These are phyloP conservation scores for Entomortierella lignicola DNA, from an alignment of 192 early-diverging fungal species.

Conservation along the genomic window DNA sequence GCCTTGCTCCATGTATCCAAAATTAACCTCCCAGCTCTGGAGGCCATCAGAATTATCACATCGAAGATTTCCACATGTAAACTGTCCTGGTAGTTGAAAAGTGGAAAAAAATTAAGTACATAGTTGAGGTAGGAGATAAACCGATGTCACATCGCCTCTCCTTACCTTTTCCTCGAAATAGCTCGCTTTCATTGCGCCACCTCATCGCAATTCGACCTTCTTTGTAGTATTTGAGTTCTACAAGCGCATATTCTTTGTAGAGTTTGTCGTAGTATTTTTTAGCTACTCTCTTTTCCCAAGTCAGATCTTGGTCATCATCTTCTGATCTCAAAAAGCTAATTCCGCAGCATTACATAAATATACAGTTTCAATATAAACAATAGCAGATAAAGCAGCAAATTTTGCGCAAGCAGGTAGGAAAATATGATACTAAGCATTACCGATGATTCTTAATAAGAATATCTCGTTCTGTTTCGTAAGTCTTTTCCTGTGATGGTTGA, in stretches of 20 bases:
- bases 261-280: constrained; percentile 89
- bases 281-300: constrained; percentile 82
- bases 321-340: constrained; percentile 70
- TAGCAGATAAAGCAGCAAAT: too few relatives aligned
- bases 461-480: constrained; percentile 71
- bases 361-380: neutral
- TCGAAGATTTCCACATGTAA: constrained; percentile 73
- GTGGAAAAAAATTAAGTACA: neutral
- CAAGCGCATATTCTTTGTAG: constrained; percentile 87
- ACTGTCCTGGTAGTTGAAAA: constrained; percentile 65
- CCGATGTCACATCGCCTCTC: neutral
- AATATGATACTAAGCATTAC: constrained; percentile 44
- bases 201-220: constrained; percentile 65
- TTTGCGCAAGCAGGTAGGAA: neutral
- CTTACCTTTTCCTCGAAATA: constrained; percentile 73
- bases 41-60: constrained; percentile 62
- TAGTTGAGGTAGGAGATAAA: neutral
- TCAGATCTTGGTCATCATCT: constrained; percentile 56
- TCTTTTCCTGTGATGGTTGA: neutral
- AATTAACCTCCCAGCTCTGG: constrained; percentile 89
- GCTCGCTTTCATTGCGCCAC: constrained; percentile 78
- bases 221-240: constrained; percentile 78
- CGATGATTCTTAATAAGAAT: constrained; percentile 76
- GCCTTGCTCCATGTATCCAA: constrained; percentile 79
- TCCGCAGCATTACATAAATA: neutral